phyloP scores from a whole-genome alignment of 2,329 filamentous ascomycete species.

The Colletotrichum sp. region DNA sequence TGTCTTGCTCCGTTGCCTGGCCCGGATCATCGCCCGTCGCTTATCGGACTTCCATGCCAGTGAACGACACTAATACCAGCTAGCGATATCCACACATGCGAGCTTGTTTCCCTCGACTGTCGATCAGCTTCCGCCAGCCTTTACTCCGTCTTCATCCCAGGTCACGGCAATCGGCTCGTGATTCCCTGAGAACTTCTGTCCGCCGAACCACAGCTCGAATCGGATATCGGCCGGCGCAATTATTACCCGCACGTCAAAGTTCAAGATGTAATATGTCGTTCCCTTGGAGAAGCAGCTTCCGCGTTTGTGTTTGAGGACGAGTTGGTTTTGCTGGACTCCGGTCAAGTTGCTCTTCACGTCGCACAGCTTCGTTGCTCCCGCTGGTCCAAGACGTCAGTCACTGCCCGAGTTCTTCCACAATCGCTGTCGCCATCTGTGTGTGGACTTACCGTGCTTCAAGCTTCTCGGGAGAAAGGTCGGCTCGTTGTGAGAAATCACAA shows the following conservation, averaged over 20 bases:
- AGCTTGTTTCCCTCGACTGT: not conserved
- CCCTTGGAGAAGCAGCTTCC: constrained; percentile 36
- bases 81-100: not conserved
- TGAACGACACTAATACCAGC: not conserved
- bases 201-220: constrained; percentile 49
- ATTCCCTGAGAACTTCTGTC: constrained; percentile 41
- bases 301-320: constrained; percentile 41
- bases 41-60: not conserved
- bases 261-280: constrained; percentile 42
- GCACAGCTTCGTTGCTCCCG: constrained; percentile 42
- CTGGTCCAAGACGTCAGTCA: constrained; percentile 25
- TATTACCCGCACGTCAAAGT: constrained; percentile 58
- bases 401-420: too few relatives aligned
- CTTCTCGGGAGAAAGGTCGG: constrained; percentile 38
- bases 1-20: not conserved
- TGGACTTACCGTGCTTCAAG: constrained; percentile 39
- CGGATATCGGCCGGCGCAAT: constrained; percentile 60
- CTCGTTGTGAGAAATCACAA: constrained; percentile 46
- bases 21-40: not conserved
- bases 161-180: constrained; percentile 41
- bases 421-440: not conserved
- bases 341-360: constrained; percentile 44
- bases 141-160: constrained; percentile 35
- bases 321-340: constrained; percentile 41
- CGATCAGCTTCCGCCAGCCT: not conserved